Percentiles rank a stretch among this genome's conserved stretches.
Evolutionary conservation across 2,329 filamentous ascomycete genomes (phyloP).

Genomic region (Botryotinia convoluta): DNA sequence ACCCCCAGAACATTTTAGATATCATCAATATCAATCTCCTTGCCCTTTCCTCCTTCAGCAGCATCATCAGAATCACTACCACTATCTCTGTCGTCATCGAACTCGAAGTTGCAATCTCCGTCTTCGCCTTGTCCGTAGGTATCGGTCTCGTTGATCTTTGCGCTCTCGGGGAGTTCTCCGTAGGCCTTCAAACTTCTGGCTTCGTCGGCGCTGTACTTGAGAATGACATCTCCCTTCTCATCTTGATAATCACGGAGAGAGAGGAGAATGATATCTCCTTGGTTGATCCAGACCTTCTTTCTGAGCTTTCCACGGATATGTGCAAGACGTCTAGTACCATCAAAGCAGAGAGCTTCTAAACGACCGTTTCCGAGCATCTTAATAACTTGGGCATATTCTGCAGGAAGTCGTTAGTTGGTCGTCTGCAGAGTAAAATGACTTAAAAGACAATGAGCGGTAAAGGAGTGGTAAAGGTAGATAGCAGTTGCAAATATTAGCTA

Average conservation of each 20-base stretch:
- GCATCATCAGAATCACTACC: constrained; percentile 52
- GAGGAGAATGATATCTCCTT: constrained; percentile 88
- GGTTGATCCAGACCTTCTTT: constrained; percentile 99
- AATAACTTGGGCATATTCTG: constrained; percentile 79
- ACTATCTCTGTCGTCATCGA: constrained; percentile 82
- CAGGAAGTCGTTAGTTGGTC: constrained; percentile 24
- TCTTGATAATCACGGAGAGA: constrained; percentile 91
- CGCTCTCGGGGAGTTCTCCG: constrained; percentile 92
- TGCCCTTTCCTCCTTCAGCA: constrained; percentile 51
- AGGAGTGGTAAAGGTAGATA: constrained; percentile 1
- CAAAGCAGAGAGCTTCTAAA: constrained; percentile 88
- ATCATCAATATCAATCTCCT: constrained; percentile 93
- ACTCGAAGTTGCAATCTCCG: constrained; percentile 97
- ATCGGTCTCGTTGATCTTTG: constrained; percentile 99
- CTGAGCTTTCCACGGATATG: constrained; percentile 94
- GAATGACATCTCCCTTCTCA: constrained; percentile 88
- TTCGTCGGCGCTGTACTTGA: constrained; percentile 96
- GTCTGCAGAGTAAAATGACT: neutral
- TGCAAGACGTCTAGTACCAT: constrained; percentile 81
- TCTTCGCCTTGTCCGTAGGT: constrained; percentile 89
- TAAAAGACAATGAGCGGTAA: constrained; percentile 42
- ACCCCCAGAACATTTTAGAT: constrained; percentile 56
- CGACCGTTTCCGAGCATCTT: constrained; percentile 98
- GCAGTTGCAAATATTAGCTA: neutral
- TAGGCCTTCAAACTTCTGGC: constrained; percentile 94